Evolutionary conservation across 257 asterid genomes (phyloP), one percentile per base, ranked within the genome.

Genomic region (Capsicum rhomboideum): DNA sequence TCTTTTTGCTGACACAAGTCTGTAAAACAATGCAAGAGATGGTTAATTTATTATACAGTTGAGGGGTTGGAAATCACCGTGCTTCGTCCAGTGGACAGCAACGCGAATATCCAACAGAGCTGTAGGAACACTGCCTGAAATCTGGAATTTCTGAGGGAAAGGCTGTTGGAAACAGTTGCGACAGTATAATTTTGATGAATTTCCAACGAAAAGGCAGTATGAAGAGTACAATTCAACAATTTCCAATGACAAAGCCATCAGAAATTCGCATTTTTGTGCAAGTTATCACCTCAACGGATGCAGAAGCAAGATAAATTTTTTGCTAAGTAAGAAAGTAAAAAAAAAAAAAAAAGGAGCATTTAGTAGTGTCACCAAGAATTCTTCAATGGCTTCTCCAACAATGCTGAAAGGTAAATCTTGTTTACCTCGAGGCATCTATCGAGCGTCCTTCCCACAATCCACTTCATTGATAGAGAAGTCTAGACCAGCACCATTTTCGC

Each of bases 371-470:
- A 88, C 93, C 93, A 91, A 83, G 93, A 93, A 83, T 90, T 87
- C 8, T 86, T 84, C 78, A 91, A 58, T 55, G 97, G 95, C 87
- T 93, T 93, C 88, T 93, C 91, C 83, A 93, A 82, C 74, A 93
- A 83, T 12, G 93, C 93, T 4, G 96, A 91, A 18, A 92, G 90
- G 54, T 93, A 93, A 89, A 93, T 88, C 90, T 92, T 94, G 50
- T 87, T 88, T 14, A 89, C 83, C 84, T 92, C 90, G 4, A 90
- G 87, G 3, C 93, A 94, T 29, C 94, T 83, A 18, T 91, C 91
- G 6, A 91, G 78, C 89, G 91, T 93, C 79, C 64, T 82, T 59
- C 95, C 96, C 2, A 88, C 87, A 20, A 82, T 87, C 97, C 95
- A 92, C 86, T 84, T 91, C 91, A 66, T 93, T 93, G 10, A 92